These are phyloP conservation scores for Cornus controversa DNA, from an alignment of 148 eudicot genomes.

Conservation along the genomic window DNA sequence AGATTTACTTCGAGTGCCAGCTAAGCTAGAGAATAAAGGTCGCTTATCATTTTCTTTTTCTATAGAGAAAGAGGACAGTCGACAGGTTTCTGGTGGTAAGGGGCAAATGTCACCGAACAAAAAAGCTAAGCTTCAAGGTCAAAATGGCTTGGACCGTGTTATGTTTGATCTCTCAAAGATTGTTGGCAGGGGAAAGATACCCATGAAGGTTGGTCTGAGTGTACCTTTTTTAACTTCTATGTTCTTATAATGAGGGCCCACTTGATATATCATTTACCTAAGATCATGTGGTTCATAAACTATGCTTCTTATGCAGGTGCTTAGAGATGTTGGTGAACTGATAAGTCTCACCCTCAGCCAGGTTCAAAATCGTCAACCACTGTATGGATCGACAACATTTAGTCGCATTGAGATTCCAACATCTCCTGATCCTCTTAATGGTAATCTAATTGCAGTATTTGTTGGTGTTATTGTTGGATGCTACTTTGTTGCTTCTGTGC, in stretches of 20 bases:
- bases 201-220: constrained; percentile 64
- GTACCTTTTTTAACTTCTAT: not conserved
- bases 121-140: constrained; percentile 49
- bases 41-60: constrained; percentile 69
- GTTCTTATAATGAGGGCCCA: too few relatives aligned
- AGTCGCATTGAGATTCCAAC: constrained; percentile 78
- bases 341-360: constrained; percentile 59
- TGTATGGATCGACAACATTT: constrained; percentile 88
- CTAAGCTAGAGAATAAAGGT: constrained; percentile 66
- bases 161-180: constrained; percentile 70
- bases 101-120: constrained; percentile 34
- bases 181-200: constrained; percentile 72
- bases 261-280: too few relatives aligned
- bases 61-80: constrained; percentile 50
- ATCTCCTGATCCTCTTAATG: constrained; percentile 79
- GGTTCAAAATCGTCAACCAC: constrained; percentile 69
- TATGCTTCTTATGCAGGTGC: constrained; percentile 51
- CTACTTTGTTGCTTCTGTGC: not conserved
- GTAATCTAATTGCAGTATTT: constrained; percentile 30
- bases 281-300: not conserved
- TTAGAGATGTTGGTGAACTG: constrained; percentile 71
- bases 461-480: not conserved
- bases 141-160: constrained; percentile 51
- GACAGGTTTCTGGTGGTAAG: constrained; percentile 35
- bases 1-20: constrained; percentile 77